These are phyloP conservation scores for Gymnopilus dilepis DNA, from an alignment of 768 basidiomycete species.

Conservation along the genomic window DNA sequence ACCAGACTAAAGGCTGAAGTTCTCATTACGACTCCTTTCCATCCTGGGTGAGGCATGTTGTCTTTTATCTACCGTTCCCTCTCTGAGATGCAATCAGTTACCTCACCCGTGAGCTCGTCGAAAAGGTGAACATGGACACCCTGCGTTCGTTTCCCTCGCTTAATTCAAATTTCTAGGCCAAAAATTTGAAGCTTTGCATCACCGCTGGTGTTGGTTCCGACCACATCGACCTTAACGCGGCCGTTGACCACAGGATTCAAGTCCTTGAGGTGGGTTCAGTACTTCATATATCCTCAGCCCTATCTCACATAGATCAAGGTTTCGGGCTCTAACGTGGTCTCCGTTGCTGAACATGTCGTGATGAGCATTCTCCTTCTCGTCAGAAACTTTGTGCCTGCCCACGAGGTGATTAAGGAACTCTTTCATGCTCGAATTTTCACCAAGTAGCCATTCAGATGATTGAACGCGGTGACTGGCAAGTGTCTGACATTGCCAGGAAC, in stretches of 20 bases:
- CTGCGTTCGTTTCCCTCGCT: neutral
- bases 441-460: conserved; percentile 62
- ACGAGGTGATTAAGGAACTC: conserved; percentile 56
- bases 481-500: conserved; percentile 80
- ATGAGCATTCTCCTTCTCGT: conserved; percentile 93
- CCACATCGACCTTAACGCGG: conserved; percentile 89
- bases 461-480: conserved; percentile 85
- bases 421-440: neutral
- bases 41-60: conserved; percentile 63
- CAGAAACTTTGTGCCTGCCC: conserved; percentile 87
- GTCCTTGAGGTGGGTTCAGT: conserved; percentile 62
- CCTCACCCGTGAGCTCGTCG: conserved; percentile 72
- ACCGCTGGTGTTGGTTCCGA: conserved; percentile 93
- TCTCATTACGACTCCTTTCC: conserved; percentile 85
- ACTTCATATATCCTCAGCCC: conserved; percentile 11
- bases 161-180: conserved; percentile 54
- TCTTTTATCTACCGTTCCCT: neutral
- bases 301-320: too few relatives aligned
- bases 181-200: conserved; percentile 88
- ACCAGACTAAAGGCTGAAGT: conserved; percentile 64
- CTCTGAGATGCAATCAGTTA: conserved; percentile 44
- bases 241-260: conserved; percentile 79
- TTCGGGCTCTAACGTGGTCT: conserved; percentile 88
- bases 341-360: conserved; percentile 89
- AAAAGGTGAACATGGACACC: conserved; percentile 51